Evolutionary conservation across 78 protist genomes (phyloP).

Genomic region (Dictyostelium citrinum): DNA sequence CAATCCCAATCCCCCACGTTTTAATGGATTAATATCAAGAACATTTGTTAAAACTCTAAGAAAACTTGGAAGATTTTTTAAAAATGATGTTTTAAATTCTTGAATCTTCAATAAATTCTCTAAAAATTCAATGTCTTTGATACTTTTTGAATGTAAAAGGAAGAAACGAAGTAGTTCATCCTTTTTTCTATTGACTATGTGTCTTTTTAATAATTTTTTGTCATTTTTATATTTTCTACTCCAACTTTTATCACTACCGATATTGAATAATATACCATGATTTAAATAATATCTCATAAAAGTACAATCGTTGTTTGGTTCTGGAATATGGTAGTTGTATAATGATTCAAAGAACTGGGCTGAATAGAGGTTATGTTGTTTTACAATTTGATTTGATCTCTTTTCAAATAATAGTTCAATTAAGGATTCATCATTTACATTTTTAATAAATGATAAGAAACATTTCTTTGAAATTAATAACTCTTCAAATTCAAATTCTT

Average conservation of each 20-base stretch:
- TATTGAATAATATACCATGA: not conserved
- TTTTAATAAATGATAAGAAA: not conserved
- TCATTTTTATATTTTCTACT: too few relatives aligned
- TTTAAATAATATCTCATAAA: not conserved
- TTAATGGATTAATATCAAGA: not conserved
- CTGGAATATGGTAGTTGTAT: not conserved
- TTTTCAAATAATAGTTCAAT: not conserved
- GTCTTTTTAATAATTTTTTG: too few relatives aligned
- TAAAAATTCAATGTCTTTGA: not conserved
- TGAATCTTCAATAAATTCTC: not conserved
- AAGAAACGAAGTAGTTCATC: not conserved
- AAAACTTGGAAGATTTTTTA: not conserved
- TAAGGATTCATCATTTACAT: not conserved
- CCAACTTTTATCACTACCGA: not conserved
- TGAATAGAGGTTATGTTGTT: not conserved
- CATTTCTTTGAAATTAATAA: not conserved
- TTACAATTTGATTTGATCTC: not conserved
- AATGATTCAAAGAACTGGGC: not conserved
- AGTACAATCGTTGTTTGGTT: not conserved
- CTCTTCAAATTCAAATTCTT: not conserved
- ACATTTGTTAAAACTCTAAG: too few relatives aligned
- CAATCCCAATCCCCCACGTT: not conserved
- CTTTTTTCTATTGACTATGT: too few relatives aligned
- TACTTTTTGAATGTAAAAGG: not conserved
- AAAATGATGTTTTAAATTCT: not conserved